phyloP scores from a whole-genome alignment of 352 stramenopile genomes.

The Phytophthora vignae region DNA sequence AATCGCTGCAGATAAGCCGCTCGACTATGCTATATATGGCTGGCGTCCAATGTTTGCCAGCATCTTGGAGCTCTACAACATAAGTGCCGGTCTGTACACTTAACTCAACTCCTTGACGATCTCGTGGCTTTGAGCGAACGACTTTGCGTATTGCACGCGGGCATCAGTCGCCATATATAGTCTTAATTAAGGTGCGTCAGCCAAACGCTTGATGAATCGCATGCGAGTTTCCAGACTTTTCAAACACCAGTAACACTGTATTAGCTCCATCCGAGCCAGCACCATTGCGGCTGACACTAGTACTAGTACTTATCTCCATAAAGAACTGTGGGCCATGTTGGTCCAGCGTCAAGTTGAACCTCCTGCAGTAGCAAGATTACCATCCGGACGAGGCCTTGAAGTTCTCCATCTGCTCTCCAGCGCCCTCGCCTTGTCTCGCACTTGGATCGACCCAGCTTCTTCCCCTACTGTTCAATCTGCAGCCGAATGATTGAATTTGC shows the following conservation, averaged over 20 bases:
- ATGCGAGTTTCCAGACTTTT: constrained; percentile 13
- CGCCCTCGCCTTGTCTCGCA: constrained; percentile 47
- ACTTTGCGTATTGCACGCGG: constrained; percentile 56
- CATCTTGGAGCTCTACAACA: not conserved
- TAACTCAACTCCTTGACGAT: not conserved
- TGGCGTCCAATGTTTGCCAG: too few species aligned
- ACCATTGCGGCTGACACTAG: not conserved
- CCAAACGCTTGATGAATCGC: constrained; percentile 55
- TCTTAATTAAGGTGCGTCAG: not conserved
- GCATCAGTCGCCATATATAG: constrained; percentile 51
- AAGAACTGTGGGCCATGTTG: not conserved
- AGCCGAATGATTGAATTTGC: too few species aligned
- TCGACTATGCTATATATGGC: too few species aligned
- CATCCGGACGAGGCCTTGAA: constrained; percentile 69
- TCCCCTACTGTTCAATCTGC: too few species aligned
- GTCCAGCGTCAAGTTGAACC: constrained; percentile 32
- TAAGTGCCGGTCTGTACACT: not conserved
- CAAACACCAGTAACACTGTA: not conserved
- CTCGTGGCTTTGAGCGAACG: constrained; percentile 30
- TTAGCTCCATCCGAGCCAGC: not conserved
- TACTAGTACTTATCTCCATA: not conserved
- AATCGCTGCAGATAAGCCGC: too few species aligned
- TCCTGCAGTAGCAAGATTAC: constrained; percentile 63
- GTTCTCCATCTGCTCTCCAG: constrained; percentile 49
- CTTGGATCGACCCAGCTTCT: constrained; percentile 33